Conservation (phyloP, 352 stramenopile genomes). For the Phytopythium sindhum region DNA sequence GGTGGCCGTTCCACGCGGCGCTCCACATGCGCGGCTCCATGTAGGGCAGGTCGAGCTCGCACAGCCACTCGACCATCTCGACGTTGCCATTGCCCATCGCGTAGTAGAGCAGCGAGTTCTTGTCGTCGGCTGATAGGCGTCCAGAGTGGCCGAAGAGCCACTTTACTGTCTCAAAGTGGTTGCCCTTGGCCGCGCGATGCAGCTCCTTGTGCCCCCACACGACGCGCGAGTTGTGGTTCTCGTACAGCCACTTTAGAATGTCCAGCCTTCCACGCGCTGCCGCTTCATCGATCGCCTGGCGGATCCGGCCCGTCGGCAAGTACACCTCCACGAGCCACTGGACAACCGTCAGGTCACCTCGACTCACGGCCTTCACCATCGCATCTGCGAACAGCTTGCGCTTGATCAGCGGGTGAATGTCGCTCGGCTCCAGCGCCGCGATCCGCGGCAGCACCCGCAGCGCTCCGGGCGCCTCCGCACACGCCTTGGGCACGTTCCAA, state of each 20-base stretch:
- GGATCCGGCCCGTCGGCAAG: conserved; percentile 17
- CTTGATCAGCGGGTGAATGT: conserved; percentile 5
- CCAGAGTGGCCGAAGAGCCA: background rate
- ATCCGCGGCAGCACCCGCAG: background rate
- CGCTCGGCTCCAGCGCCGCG: background rate
- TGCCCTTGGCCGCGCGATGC: conserved; percentile 3
- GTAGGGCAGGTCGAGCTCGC: conserved; percentile 8
- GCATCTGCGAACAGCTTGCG: conserved; percentile 8
- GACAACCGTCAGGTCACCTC: conserved; percentile 4
- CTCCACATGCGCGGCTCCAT: conserved; percentile 20
- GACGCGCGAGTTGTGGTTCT: conserved; percentile 11
- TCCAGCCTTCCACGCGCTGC: conserved; percentile 16
- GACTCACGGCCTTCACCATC: background rate
- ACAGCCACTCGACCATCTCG: conserved; percentile 27
- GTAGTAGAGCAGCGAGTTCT: conserved; percentile 9
- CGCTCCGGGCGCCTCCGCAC: background rate
- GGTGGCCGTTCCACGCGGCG: conserved; percentile 22
- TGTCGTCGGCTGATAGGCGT: background rate
- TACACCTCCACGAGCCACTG: conserved; percentile 8
- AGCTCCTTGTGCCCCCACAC: conserved; percentile 14
- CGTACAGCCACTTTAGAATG: conserved; percentile 24
- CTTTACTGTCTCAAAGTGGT: conserved; percentile 6
- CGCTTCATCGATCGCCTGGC: conserved; percentile 26
- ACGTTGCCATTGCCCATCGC: conserved; percentile 26
- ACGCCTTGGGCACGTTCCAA: conserved; percentile 1